phyloP scores from a whole-genome alignment of 352 stramenopile species.

The Phytophthora gonapodyides region DNA sequence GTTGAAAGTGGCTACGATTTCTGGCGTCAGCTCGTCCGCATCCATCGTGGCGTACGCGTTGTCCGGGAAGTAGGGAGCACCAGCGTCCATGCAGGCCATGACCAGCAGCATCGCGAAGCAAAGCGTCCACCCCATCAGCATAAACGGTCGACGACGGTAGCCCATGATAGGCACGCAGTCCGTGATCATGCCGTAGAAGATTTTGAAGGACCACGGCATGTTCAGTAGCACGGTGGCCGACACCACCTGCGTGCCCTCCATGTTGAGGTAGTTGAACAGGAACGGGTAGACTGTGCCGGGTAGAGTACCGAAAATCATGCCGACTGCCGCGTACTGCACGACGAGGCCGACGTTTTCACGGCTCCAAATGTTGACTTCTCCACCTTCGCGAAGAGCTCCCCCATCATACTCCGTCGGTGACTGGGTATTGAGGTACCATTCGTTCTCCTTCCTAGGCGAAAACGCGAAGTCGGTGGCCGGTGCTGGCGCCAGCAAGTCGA shows the following conservation, averaged over 20 bases:
- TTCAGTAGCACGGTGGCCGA: conserved; percentile 41
- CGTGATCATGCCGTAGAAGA: conserved; percentile 54
- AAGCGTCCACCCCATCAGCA: conserved; percentile 55
- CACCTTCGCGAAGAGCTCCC: conserved; percentile 25
- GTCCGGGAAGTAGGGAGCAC: conserved; percentile 50
- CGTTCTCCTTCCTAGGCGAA: conserved; percentile 27
- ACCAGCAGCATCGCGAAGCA: conserved; percentile 50
- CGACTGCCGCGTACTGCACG: conserved; percentile 46
- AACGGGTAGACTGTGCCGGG: conserved; percentile 52
- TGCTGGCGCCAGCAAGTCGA: conserved; percentile 30
- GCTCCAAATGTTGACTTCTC: conserved; percentile 39
- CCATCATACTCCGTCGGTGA: conserved; percentile 23
- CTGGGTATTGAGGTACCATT: conserved; percentile 31
- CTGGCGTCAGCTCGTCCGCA: conserved; percentile 13
- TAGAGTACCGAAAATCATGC: conserved; percentile 48
- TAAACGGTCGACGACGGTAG: conserved; percentile 56
- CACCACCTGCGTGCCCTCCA: conserved; percentile 45
- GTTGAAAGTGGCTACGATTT: conserved; percentile 40
- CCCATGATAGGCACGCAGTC: conserved; percentile 55
- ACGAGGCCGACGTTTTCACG: conserved; percentile 46
- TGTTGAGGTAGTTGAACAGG: conserved; percentile 50
- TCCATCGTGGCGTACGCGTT: conserved; percentile 31
- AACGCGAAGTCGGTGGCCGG: conserved; percentile 21
- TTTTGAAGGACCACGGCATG: conserved; percentile 61
- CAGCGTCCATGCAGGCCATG: conserved; percentile 42